phyloP scores from a whole-genome alignment of 495 filamentous ascomycete species.

The Talaromyces wortmannii region DNA sequence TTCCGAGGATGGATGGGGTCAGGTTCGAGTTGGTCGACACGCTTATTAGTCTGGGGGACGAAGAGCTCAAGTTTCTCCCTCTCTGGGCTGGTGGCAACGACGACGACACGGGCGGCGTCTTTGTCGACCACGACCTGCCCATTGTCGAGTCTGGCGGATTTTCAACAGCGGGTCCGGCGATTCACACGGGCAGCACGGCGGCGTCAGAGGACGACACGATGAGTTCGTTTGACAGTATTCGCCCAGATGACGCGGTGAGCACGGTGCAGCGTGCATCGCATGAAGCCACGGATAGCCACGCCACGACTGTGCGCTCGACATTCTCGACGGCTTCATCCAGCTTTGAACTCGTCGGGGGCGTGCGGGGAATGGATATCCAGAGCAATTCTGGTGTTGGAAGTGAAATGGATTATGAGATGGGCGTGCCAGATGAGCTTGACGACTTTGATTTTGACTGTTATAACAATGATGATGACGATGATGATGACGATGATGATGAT shows the following conservation, averaged over 20 bases:
- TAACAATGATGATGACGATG: slow-evolving; percentile 8
- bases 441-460: slow-evolving; percentile 1
- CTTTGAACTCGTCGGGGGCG: slow-evolving; percentile 2
- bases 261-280: slow-evolving; percentile 28
- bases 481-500: slow-evolving; percentile 11
- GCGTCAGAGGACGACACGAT: slow-evolving; percentile 10
- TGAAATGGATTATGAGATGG: slow-evolving; percentile 11
- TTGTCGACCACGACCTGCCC: slow-evolving; percentile 30
- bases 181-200: slow-evolving; percentile 30
- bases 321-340: neutral
- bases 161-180: slow-evolving; percentile 31
- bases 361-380: slow-evolving; percentile 10
- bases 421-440: neutral
- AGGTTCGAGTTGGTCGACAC: slow-evolving; percentile 25
- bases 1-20: neutral
- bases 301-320: slow-evolving; percentile 3
- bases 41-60: slow-evolving; percentile 38
- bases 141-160: slow-evolving; percentile 31
- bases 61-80: slow-evolving; percentile 46
- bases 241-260: slow-evolving; percentile 19
- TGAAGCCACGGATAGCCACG: slow-evolving; percentile 19
- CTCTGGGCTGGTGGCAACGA: slow-evolving; percentile 51
- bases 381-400: slow-evolving; percentile 8
- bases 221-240: slow-evolving; percentile 13
- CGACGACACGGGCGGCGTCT: slow-evolving; percentile 48